Percentiles rank a stretch among this genome's conserved stretches.
phyloP scores from a whole-genome alignment of 139 green algal genomes.

The Tetraselmis striata region DNA sequence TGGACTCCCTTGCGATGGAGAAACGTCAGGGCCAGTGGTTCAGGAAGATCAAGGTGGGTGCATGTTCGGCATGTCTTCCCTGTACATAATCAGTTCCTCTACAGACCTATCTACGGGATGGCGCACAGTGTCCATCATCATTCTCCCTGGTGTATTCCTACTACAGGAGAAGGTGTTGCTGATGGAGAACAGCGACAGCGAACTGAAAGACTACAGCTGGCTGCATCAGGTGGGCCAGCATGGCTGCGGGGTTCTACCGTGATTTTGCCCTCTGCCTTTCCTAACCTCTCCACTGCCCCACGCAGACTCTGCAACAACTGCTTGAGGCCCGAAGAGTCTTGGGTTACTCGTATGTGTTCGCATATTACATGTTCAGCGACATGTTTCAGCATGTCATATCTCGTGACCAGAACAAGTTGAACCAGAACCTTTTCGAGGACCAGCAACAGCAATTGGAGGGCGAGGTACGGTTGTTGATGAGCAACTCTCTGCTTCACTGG shows the following conservation, averaged over 20 bases:
- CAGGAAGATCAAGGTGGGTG: background rate
- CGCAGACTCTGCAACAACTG: background rate
- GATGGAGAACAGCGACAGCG: conserved; percentile 24
- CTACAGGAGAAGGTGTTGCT: conserved; percentile 39
- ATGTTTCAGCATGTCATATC: conserved; percentile 69
- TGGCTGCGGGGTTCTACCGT: no score
- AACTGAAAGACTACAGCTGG: conserved; percentile 48
- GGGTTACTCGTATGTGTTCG: conserved; percentile 75
- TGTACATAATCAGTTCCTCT: no score
- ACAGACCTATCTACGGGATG: no score
- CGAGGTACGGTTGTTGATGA: conserved; percentile 46
- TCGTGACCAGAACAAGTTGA: conserved; percentile 55
- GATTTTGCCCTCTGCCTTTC: background rate
- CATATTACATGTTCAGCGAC: conserved; percentile 79
- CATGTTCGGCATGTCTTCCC: no score
- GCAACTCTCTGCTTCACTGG: no score
- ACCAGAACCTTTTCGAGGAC: conserved; percentile 87
- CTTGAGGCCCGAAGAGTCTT: conserved; percentile 52
- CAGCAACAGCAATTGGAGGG: conserved; percentile 67
- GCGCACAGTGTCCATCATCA: no score
- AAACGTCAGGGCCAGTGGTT: background rate
- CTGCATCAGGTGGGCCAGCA: conserved; percentile 15
- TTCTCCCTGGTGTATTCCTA: no score
- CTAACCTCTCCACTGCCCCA: no score
- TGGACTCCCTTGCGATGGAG: background rate